These are phyloP conservation scores for Daldinia bambusicola DNA, from an alignment of 495 filamentous ascomycete genomes.

Conservation along the genomic window DNA sequence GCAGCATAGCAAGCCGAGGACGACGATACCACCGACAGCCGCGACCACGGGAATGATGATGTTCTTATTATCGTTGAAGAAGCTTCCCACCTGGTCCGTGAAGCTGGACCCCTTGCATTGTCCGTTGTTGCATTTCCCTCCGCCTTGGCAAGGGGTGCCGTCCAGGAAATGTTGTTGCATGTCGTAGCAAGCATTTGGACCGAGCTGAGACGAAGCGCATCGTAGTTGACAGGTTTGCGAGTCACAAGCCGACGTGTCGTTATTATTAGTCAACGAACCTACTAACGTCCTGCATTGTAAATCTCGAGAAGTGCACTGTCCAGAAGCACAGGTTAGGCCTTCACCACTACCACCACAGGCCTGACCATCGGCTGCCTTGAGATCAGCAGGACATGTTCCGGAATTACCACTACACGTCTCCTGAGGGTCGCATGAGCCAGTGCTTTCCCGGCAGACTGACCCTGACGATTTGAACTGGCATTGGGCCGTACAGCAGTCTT, in stretches of 20 bases:
- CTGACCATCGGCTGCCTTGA: slow-evolving; percentile 73
- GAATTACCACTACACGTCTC: slow-evolving; percentile 82
- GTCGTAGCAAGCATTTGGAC: slow-evolving; percentile 69
- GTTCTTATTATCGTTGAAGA: slow-evolving; percentile 75
- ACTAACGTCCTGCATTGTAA: slow-evolving; percentile 89
- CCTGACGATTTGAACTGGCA: slow-evolving; percentile 77
- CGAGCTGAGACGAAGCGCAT: slow-evolving; percentile 78
- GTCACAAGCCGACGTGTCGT: slow-evolving; percentile 85
- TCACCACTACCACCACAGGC: slow-evolving; percentile 66
- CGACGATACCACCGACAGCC: slow-evolving; percentile 73
- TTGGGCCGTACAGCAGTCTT: slow-evolving; percentile 80
- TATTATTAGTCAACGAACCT: slow-evolving; percentile 77
- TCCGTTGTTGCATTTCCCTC: slow-evolving; percentile 81
- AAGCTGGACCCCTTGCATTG: slow-evolving; percentile 72
- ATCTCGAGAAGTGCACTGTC: slow-evolving; percentile 93
- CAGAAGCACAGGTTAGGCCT: slow-evolving; percentile 83
- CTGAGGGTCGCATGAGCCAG: slow-evolving; percentile 81
- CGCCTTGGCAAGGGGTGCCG: slow-evolving; percentile 85
- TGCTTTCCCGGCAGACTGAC: slow-evolving; percentile 81
- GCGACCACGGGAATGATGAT: slow-evolving; percentile 78
- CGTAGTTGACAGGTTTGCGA: slow-evolving; percentile 75
- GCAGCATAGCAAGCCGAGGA: slow-evolving; percentile 70
- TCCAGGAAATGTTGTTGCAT: slow-evolving; percentile 95
- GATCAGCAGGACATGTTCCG: slow-evolving; percentile 78
- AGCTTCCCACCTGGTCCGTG: slow-evolving; percentile 68